Evolutionary conservation across 495 filamentous ascomycete genomes (phyloP), one percentile per base, ranked within the genome.

Genomic region (Choiromyces venosus): DNA sequence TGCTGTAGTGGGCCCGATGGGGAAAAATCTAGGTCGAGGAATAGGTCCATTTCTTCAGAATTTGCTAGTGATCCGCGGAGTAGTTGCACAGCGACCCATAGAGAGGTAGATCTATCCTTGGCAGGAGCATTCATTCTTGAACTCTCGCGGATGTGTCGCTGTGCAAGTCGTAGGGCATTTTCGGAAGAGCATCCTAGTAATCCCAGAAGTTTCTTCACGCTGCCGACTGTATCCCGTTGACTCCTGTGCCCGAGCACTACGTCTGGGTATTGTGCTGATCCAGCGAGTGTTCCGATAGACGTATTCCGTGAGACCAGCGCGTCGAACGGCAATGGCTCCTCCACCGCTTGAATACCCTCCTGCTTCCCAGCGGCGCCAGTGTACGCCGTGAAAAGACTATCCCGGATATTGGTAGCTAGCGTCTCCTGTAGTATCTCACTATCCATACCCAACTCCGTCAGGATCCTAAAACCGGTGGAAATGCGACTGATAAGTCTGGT

Each of bases 41-140:
- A 90, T 39, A 90, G 88, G 61, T 92, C 91, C 4, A 92, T 81
- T 52, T 85, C 85, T 66, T 85, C 81, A n/a, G 84, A 82, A 0
- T 84, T 83, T 6, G 82, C 74, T 35, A 86, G 83, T 6, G 86
- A 83, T 36, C 87, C 82, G 76, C 87, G 88, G 44, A 96, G 82
- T 10, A 95, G 84, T 61, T 91, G 88, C 70, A 93, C 87, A 1
- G 91, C 86, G 14, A 98, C 85, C 96, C 96, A 99, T 78, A 94
- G 89, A 18, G 89, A 89, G 21, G 92, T 80, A 39, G 79, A 74
- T 9, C 73, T 78, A 65, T 68, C 65, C 33, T 71, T 71, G 2
- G 69, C 37, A 18, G 76, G 70, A 39, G 44, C 56, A 42, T 72
- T 72, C 5, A 37, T 56, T 40, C 42, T 40, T 35, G 76, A 69